Evolutionary conservation across 805 yeast species (phyloP).

Genomic region (Lachancea thermotolerans): DNA sequence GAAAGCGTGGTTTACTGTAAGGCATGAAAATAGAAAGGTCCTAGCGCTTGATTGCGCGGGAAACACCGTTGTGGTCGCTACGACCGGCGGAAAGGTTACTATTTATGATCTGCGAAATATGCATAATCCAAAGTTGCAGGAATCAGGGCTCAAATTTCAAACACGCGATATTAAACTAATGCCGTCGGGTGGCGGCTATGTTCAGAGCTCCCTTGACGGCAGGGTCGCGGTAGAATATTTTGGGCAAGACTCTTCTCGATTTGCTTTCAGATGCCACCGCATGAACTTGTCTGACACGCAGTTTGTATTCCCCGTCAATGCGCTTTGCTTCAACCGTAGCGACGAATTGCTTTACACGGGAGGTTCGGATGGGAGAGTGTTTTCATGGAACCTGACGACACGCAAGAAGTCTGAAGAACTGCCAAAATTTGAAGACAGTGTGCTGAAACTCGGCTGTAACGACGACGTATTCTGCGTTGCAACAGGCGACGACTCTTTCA

Average conservation of each 20-base stretch:
- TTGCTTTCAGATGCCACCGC: constrained; percentile 81
- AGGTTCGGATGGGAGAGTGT: constrained; percentile 84
- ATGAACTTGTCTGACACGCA: constrained; percentile 40
- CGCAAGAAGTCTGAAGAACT: constrained; percentile 70
- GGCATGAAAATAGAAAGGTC: constrained; percentile 35
- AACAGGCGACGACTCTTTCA: constrained; percentile 44
- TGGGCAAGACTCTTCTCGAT: constrained; percentile 42
- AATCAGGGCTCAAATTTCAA: constrained; percentile 62
- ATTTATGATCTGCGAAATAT: constrained; percentile 51
- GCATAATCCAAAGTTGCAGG: constrained; percentile 41
- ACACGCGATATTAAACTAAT: constrained; percentile 49
- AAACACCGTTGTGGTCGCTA: constrained; percentile 44
- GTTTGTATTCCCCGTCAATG: constrained; percentile 68
- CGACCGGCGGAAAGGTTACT: constrained; percentile 46
- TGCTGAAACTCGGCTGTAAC: constrained; percentile 34
- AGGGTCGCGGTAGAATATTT: constrained; percentile 69
- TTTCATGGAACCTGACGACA: constrained; percentile 84
- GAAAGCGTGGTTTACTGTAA: constrained; percentile 30
- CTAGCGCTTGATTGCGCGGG: constrained; percentile 54
- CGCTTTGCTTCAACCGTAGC: constrained; percentile 69
- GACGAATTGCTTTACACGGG: constrained; percentile 80
- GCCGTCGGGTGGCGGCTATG: constrained; percentile 54
- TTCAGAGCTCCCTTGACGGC: constrained; percentile 73
- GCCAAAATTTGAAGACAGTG: constrained; percentile 43
- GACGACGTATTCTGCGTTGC: constrained; percentile 36